These are phyloP conservation scores for Aspergillus sergii DNA, from an alignment of 2,329 filamentous ascomycete genomes.

Conservation along the genomic window DNA sequence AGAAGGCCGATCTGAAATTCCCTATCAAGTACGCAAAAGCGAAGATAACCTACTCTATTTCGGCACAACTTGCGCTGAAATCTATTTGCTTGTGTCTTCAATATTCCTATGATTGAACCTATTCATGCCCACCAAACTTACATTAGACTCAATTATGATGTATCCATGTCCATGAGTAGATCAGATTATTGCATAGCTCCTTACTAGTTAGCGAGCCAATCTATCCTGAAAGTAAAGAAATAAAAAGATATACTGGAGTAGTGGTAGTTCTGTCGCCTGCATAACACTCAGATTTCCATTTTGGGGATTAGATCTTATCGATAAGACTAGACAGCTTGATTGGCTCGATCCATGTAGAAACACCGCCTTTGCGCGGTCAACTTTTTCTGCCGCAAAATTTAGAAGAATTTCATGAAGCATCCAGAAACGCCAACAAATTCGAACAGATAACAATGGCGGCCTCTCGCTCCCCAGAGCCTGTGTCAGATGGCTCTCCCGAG, in stretches of 20 bases:
- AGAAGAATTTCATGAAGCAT: conserved; percentile 27
- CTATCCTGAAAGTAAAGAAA: background rate
- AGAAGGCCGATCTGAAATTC: too few relatives aligned
- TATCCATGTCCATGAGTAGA: too few relatives aligned
- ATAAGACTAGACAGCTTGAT: background rate
- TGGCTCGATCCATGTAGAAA: background rate
- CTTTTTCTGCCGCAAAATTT: conserved; percentile 38
- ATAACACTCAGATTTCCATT: too few relatives aligned
- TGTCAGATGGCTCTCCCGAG: conserved; percentile 24
- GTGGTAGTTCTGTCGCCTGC: too few relatives aligned
- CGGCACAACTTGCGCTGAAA: too few relatives aligned
- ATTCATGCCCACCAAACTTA: too few relatives aligned
- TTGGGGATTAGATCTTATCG: background rate
- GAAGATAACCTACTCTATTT: too few relatives aligned
- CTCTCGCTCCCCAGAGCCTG: conserved; percentile 24
- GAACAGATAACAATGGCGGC: conserved; percentile 32
- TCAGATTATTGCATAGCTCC: background rate
- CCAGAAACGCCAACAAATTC: conserved; percentile 13
- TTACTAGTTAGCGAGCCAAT: background rate
- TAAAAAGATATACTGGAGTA: too few relatives aligned
- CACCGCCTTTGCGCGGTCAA: conserved; percentile 32
- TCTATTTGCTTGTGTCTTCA: too few relatives aligned
- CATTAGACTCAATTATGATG: too few relatives aligned
- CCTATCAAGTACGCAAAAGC: too few relatives aligned
- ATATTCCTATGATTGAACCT: too few relatives aligned